Evolutionary conservation across 148 eudicot genomes (phyloP), one percentile per base, ranked within the genome.

Genomic region (Hydrangea macrophylla): DNA sequence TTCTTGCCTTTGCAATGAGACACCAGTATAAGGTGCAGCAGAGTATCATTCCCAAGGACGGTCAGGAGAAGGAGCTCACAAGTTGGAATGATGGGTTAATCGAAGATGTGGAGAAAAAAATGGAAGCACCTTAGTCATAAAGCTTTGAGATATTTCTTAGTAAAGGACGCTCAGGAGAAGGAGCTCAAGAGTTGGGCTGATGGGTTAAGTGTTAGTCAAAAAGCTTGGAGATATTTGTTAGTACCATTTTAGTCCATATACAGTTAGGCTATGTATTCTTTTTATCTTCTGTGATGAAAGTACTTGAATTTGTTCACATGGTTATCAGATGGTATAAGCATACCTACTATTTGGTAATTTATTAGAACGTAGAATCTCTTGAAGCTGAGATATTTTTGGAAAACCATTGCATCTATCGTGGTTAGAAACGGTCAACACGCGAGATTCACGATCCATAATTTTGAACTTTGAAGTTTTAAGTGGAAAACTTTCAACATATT

Each of bases 21-120:
- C 92, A 87, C 61, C 77, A 80, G 63, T 87, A 87, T 55, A 87
- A 84, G 75, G 80, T 72, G 50, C 86, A 82, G 50, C 68, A 65
- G 3, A 59, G 45, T 56, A 55, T 18, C 3, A 50, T n/a, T 24
- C 18, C 67, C 5, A 33, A 30, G 31, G 35, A 64, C 27, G 65
- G 32, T 58, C 24, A 5, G 39, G 74, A 72, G 26, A 67, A 79
- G 60, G 83, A 81, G 72, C 64, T 69, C 13, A 68, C 76, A 63
- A 66, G 65, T 58, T 70, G 79, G 79, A 62, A 77, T 13, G 55
- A 39, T 24, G 68, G 44, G 26, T 25, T 1, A 25, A 28, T 55
- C 44, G 77, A 72, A 33, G 75, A 62, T 25, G 25, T 48, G 35
- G 44, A 64, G 65, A 71, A 65, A 39, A 60, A 70, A 32, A 70